Conservation (phyloP, 2,329 filamentous ascomycete species). For the Rhynchosporium secalis region DNA sequence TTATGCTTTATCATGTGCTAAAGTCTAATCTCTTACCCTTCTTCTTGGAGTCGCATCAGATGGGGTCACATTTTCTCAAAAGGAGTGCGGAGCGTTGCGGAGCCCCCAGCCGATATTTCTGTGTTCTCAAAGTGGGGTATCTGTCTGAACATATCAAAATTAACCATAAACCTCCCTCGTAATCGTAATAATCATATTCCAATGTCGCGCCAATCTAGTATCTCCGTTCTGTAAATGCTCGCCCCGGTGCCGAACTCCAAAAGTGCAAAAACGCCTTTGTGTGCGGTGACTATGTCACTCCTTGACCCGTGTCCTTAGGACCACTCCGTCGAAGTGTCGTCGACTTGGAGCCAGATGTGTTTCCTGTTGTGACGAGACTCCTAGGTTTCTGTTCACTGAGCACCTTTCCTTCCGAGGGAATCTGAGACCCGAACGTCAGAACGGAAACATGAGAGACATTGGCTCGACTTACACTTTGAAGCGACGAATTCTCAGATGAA, state of each 20-base stretch:
- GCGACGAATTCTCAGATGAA: conserved; percentile 1
- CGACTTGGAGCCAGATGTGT: not conserved
- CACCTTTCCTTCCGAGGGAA: not conserved
- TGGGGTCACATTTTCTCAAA: too few species aligned
- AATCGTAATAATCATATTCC: not conserved
- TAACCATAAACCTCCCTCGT: not conserved
- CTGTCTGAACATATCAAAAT: not conserved
- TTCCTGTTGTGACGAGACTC: not conserved
- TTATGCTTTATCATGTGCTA: too few species aligned
- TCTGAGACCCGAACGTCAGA: not conserved
- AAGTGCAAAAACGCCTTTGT: not conserved
- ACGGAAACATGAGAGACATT: too few species aligned
- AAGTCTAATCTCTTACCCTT: too few species aligned
- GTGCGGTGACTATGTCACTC: not conserved
- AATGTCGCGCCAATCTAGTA: too few species aligned
- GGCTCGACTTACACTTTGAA: not conserved
- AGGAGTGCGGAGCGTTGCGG: too few species aligned
- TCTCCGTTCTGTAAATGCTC: too few species aligned
- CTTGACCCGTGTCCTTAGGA: not conserved
- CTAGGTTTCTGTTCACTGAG: not conserved
- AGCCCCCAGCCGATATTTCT: too few species aligned
- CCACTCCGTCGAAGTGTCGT: too few species aligned
- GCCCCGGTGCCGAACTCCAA: not conserved
- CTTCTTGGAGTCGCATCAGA: too few species aligned
- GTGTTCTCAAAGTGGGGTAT: not conserved